Evolutionary conservation across 768 basidiomycete species (phyloP).

Genomic region (Serendipita vermifera): DNA sequence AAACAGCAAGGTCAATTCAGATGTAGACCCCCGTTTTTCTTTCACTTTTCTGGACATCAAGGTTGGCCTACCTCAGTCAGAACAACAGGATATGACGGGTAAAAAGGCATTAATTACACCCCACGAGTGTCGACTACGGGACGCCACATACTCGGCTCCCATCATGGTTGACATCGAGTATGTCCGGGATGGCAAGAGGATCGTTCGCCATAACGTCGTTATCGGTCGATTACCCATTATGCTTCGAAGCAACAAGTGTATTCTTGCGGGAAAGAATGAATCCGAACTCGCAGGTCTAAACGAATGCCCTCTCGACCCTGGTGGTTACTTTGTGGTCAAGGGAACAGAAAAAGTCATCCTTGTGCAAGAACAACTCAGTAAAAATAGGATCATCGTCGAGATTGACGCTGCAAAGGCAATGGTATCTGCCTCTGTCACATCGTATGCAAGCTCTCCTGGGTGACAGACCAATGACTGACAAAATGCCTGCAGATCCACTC

Average conservation of each 20-base stretch:
- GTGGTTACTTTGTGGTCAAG: slow-evolving; percentile 99
- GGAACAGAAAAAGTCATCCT: slow-evolving; percentile 99
- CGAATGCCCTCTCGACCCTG: slow-evolving; percentile 96
- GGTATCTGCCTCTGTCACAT: slow-evolving; percentile 92
- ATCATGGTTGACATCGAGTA: slow-evolving; percentile 93
- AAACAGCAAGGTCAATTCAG: slow-evolving; percentile 87
- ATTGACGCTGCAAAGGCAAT: slow-evolving; percentile 78
- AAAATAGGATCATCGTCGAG: slow-evolving; percentile 98
- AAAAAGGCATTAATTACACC: slow-evolving; percentile 68
- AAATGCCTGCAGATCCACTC: slow-evolving; percentile 45
- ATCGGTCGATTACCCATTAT: slow-evolving; percentile 93
- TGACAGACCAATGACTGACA: background rate
- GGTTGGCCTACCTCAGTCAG: slow-evolving; percentile 83
- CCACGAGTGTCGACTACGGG: slow-evolving; percentile 91
- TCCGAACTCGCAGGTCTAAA: slow-evolving; percentile 84
- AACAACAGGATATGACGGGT: slow-evolving; percentile 66
- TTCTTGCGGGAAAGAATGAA: slow-evolving; percentile 63
- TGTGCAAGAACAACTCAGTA: slow-evolving; percentile 96
- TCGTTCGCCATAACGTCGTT: slow-evolving; percentile 66
- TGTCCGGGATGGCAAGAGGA: slow-evolving; percentile 79
- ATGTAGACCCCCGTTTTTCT: slow-evolving; percentile 94
- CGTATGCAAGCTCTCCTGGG: slow-evolving; percentile 41
- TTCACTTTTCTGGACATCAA: slow-evolving; percentile 93
- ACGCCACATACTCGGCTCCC: slow-evolving; percentile 87
- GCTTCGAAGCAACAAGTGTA: slow-evolving; percentile 91